Base-by-base conservation (phyloP, 2,329 filamentous ascomycete species). In the Penicillium sumatraense region DNA sequence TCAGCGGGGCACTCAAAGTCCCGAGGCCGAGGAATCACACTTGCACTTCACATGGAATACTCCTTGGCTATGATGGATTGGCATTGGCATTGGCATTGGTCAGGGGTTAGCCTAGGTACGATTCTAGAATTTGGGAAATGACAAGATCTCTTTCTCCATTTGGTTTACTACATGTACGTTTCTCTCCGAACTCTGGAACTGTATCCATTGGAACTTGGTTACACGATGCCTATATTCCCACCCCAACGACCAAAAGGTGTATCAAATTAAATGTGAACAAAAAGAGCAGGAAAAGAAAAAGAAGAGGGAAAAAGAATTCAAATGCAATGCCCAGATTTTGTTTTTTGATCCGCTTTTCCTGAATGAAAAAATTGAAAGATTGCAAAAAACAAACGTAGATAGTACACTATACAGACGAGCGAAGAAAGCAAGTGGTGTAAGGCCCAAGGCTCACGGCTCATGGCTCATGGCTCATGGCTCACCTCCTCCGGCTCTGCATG, bases 401-500 rank as follows among this genome's bases (percentile, higher is more conserved):
- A 58, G 57, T 65, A 65, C 57, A 63, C 61, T 66, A 50, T 66
- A 60, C 58, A 68, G 26, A 50, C 40, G 42, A 42, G 24, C 49
- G 27, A n/a, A n/a, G n/a, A n/a, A n/a, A n/a, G n/a, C n/a, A n/a
- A n/a, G n/a, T n/a, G n/a, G n/a, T n/a, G n/a, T n/a, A n/a, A n/a
- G n/a, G n/a, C n/a, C n/a, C n/a, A n/a, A n/a, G n/a, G n/a, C n/a
- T n/a, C n/a, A n/a, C n/a, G n/a, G n/a, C n/a, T n/a, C n/a, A n/a
- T n/a, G n/a, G n/a, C n/a, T n/a, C n/a, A n/a, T n/a, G n/a, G n/a
- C n/a, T 21, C 31, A 38, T 14, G 8, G 40, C 40, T 44, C 40
- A 50, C 46, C 63, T 61, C 67, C 70, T 63, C 59, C 65, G 68
- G 13, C 66, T 62, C 63, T 80, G 76, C 82, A 88, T 81, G 73